These are phyloP conservation scores for Gossypium davidsonii DNA, from an alignment of 441 rosid species.

Conservation along the genomic window DNA sequence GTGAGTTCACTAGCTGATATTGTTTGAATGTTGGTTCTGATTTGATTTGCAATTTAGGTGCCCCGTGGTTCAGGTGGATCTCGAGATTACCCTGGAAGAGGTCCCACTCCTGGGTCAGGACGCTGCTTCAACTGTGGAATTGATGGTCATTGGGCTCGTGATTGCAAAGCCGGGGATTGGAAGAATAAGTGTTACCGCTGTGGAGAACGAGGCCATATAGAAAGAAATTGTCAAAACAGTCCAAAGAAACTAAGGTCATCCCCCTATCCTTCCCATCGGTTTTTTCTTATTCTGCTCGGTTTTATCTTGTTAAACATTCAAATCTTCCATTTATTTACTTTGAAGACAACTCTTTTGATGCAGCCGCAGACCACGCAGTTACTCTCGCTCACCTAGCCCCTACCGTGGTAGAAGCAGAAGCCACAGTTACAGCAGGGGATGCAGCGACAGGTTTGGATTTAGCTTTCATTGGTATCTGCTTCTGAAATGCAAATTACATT, in stretches of 20 bases:
- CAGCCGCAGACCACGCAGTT: constrained; percentile 40
- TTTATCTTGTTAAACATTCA: neutral
- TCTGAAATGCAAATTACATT: neutral
- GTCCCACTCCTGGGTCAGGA: constrained; percentile 72
- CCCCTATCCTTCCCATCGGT: neutral
- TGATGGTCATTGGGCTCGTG: constrained; percentile 80
- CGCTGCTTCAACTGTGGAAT: constrained; percentile 74
- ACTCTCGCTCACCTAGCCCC: constrained; percentile 59
- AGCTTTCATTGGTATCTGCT: neutral
- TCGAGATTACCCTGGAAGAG: constrained; percentile 48
- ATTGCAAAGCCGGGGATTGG: constrained; percentile 81
- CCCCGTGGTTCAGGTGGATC: constrained; percentile 71
- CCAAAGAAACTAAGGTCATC: constrained; percentile 52
- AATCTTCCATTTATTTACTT: neutral
- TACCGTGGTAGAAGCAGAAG: constrained; percentile 63
- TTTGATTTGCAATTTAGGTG: constrained; percentile 31
- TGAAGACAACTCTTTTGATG: neutral
- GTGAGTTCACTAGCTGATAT: neutral
- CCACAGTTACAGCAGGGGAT: constrained; percentile 61
- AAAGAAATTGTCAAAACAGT: constrained; percentile 70
- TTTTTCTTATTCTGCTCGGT: neutral
- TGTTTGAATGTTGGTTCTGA: neutral
- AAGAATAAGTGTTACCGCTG: constrained; percentile 76
- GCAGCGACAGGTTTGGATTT: constrained; percentile 43
- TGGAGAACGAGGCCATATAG: constrained; percentile 70